A percentile compares a stretch with the other conserved stretches of the same genome.
Evolutionary conservation across 1,284 basidiomycete genomes (phyloP).

Genomic region (Naganishia liquefaciens): DNA sequence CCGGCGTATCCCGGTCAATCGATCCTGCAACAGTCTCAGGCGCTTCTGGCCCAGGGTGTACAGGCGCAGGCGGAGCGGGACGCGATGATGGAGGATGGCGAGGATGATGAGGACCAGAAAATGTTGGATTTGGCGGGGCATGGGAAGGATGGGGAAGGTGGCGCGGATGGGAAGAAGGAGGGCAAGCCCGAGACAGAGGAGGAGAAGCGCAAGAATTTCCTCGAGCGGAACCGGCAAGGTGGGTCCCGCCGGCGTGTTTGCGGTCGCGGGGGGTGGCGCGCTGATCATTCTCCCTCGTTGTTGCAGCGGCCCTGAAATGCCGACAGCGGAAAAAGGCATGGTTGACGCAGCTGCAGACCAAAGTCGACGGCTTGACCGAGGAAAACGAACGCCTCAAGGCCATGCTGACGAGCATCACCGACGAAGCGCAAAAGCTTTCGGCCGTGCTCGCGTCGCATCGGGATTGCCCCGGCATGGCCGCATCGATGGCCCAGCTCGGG

Average conservation of each 20-base stretch:
- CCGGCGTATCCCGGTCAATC: conserved; percentile 19
- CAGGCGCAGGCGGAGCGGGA: conserved; percentile 29
- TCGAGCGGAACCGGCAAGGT: conserved; percentile 95
- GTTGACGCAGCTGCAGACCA: conserved; percentile 87
- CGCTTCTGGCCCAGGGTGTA: conserved; percentile 28
- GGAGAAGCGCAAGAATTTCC: conserved; percentile 89
- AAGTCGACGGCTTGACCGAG: conserved; percentile 82
- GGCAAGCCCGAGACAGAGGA: conserved; percentile 86
- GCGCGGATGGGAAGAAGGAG: conserved; percentile 37
- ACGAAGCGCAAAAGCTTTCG: conserved; percentile 62
- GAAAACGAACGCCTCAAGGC: conserved; percentile 88
- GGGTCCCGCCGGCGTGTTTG: conserved; percentile 35
- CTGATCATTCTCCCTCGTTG: not conserved
- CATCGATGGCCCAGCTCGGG: conserved; percentile 34
- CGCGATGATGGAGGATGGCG: conserved; percentile 58
- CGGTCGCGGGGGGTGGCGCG: not conserved
- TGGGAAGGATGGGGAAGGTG: conserved; percentile 35
- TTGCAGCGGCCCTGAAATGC: conserved; percentile 90
- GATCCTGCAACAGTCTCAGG: conserved; percentile 24
- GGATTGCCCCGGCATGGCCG: conserved; percentile 47
- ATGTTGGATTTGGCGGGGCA: conserved; percentile 31
- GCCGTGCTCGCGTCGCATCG: conserved; percentile 54
- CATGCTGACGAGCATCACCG: conserved; percentile 57
- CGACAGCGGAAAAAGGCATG: conserved; percentile 98
- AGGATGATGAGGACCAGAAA: conserved; percentile 51